These are phyloP conservation scores for Botryobasidium botryosum DNA, from an alignment of 768 basidiomycete genomes.

Conservation along the genomic window DNA sequence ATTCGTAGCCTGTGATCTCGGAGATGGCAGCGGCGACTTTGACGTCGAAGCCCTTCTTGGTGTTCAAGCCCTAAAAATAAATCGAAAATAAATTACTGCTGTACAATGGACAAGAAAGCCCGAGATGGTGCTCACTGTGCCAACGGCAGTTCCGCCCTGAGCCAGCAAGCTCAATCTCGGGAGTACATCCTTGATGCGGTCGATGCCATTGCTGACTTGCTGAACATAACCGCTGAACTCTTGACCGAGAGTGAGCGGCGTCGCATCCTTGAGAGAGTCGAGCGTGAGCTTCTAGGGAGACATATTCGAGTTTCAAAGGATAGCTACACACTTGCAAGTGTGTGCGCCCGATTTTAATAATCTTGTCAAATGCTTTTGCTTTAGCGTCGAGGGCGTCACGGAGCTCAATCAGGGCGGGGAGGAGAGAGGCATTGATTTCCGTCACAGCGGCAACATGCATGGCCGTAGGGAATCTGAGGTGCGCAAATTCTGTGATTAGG, in stretches of 20 bases:
- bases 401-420: constrained; percentile 76
- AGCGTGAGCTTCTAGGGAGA: background rate
- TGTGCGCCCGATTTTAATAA: constrained; percentile 97
- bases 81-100: constrained; percentile 7
- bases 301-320: background rate
- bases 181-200: constrained; percentile 59
- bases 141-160: constrained; percentile 97
- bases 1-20: constrained; percentile 74
- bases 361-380: constrained; percentile 65
- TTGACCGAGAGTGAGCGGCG: constrained; percentile 92
- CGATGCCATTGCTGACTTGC: constrained; percentile 82
- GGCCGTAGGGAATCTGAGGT: constrained; percentile 80
- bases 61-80: constrained; percentile 70
- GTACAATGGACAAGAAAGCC: background rate
- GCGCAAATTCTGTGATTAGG: background rate
- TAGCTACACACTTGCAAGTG: constrained; percentile 53
- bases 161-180: constrained; percentile 81
- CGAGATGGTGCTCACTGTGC: constrained; percentile 52
- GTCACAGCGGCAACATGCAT: constrained; percentile 97
- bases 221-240: constrained; percentile 98
- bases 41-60: constrained; percentile 89
- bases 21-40: constrained; percentile 86
- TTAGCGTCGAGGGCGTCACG: constrained; percentile 74
- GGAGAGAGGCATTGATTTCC: constrained; percentile 59
- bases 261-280: constrained; percentile 61